Evolutionary conservation across 73 alveolate species (phyloP).

Genomic region (Symbiodinium pilosum): DNA sequence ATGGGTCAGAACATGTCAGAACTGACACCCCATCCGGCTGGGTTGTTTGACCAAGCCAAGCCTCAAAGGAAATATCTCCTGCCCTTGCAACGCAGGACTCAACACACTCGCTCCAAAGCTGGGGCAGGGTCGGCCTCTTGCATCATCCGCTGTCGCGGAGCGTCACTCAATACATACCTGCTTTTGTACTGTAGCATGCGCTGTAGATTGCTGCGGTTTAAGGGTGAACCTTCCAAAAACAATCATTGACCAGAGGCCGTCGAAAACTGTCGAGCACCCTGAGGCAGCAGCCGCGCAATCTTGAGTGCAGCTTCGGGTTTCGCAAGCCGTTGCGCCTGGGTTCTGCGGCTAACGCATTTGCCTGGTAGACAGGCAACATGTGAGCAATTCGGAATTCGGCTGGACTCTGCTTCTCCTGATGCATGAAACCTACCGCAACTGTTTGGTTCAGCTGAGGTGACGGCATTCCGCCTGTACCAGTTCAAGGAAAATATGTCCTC

Average conservation of each 20-base stretch:
- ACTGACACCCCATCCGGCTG: no score
- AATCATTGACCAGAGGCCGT: neutral
- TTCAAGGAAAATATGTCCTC: constrained; percentile 43
- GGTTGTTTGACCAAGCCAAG: no score
- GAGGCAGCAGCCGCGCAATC: constrained; percentile 36
- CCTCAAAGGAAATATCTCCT: no score
- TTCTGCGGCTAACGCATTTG: no score
- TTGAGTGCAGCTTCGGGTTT: constrained; percentile 57
- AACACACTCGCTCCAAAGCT: no score
- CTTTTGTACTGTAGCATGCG: neutral
- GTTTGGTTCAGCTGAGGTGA: neutral
- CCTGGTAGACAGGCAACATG: no score
- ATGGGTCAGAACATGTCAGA: no score
- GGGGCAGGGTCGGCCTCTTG: constrained; percentile 37
- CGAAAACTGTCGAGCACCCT: neutral
- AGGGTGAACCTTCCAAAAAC: neutral
- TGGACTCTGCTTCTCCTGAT: no score
- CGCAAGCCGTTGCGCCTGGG: constrained; percentile 71
- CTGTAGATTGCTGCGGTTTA: neutral
- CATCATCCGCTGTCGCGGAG: constrained; percentile 92
- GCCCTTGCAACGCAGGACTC: no score
- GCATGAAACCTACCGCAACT: no score
- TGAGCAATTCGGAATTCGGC: no score
- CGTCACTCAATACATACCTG: constrained; percentile 80
- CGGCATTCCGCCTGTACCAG: constrained; percentile 60